A percentile compares a stretch with the other conserved stretches of the same genome.
These are phyloP conservation scores for Sporisorium iseilematis-ciliati DNA, from an alignment of 1,284 basidiomycete species.

Conservation along the genomic window DNA sequence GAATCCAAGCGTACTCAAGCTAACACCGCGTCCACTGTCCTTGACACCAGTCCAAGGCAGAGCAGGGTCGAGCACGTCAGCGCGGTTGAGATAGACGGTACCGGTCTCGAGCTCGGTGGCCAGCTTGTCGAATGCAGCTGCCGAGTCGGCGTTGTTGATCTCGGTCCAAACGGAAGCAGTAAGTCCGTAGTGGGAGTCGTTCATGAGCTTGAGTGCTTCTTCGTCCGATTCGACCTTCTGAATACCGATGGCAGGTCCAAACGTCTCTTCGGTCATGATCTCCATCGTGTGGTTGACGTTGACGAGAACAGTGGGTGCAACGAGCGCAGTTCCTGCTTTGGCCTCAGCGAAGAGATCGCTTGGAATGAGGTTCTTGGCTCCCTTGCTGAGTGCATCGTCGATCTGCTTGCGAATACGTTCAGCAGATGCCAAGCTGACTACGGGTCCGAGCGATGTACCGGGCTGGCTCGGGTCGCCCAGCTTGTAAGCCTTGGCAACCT, in stretches of 20 bases:
- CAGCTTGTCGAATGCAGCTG: constrained; percentile 78
- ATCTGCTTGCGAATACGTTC: constrained; percentile 86
- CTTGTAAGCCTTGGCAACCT: constrained; percentile 82
- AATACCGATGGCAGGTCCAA: constrained; percentile 88
- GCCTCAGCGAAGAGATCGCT: constrained; percentile 76
- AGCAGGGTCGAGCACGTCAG: constrained; percentile 82
- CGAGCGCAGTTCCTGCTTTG: constrained; percentile 79
- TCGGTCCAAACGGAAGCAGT: constrained; percentile 95
- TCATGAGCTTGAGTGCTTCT: constrained; percentile 89
- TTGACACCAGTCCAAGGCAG: constrained; percentile 94
- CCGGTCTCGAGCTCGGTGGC: constrained; percentile 84
- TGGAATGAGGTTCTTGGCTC: constrained; percentile 32
- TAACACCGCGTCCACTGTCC: constrained; percentile 89
- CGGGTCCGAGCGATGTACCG: constrained; percentile 86
- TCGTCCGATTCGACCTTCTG: constrained; percentile 86
- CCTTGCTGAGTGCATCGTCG: constrained; percentile 75
- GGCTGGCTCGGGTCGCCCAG: constrained; percentile 85
- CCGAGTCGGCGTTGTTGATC: constrained; percentile 74
- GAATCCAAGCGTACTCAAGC: constrained; percentile 83
- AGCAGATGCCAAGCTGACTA: constrained; percentile 87
- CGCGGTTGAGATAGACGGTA: constrained; percentile 89
- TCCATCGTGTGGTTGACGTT: constrained; percentile 93
- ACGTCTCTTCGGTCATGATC: constrained; percentile 81
- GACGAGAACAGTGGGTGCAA: constrained; percentile 88
- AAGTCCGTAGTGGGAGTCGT: constrained; percentile 93